Percentiles rank a stretch among this genome's conserved stretches.
These are phyloP conservation scores for Solanum ossicruentum DNA, from an alignment of 257 asterid genomes.

Conservation along the genomic window DNA sequence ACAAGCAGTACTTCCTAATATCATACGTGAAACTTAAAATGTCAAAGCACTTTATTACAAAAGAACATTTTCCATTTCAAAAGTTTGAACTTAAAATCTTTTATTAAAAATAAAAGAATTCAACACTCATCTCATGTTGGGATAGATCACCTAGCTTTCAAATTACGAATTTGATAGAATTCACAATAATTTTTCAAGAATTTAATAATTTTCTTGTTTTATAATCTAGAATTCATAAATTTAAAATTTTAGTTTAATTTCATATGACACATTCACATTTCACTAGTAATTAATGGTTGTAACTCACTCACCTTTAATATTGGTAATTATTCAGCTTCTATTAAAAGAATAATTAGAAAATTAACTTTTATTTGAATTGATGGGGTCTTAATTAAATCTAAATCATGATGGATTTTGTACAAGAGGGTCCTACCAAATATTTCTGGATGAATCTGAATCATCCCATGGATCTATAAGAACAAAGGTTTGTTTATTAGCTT, in stretches of 20 bases:
- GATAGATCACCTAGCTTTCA: neutral
- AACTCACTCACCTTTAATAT: neutral
- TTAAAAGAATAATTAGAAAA: neutral
- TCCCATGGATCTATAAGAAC: neutral
- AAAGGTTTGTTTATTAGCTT: neutral
- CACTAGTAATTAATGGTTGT: neutral
- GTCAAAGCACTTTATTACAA: too few relatives aligned
- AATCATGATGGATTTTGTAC: neutral
- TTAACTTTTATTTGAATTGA: neutral
- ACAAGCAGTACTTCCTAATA: too few relatives aligned
- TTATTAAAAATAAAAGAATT: too few relatives aligned
- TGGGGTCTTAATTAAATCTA: neutral
- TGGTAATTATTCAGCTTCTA: neutral
- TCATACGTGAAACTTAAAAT: too few relatives aligned
- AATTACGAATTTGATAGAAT: neutral
- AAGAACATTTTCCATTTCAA: too few relatives aligned
- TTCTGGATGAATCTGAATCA: neutral
- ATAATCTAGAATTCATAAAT: neutral
- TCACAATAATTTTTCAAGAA: too few relatives aligned
- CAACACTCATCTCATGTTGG: too few relatives aligned
- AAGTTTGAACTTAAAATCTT: too few relatives aligned
- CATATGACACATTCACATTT: neutral
- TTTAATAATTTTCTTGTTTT: too few relatives aligned
- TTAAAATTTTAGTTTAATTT: neutral
- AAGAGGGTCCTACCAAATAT: neutral